These are phyloP conservation scores for Eleusine coracana DNA, from an alignment of 176 grass and related monocot species.

Conservation along the genomic window DNA sequence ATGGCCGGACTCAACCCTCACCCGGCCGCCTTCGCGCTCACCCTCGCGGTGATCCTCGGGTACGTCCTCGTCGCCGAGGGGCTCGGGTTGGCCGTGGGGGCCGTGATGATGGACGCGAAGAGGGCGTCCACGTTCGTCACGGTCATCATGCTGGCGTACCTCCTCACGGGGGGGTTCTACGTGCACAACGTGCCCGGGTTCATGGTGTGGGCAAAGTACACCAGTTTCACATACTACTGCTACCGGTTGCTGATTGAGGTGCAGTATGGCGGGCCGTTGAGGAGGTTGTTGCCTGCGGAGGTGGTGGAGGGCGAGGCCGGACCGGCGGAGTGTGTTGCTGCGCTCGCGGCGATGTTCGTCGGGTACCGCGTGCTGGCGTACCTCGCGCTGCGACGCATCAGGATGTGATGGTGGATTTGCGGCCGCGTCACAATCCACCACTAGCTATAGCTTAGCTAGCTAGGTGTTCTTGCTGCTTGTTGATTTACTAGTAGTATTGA, in stretches of 20 bases:
- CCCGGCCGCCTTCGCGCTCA: conserved; percentile 65
- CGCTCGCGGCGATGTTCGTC: conserved; percentile 75
- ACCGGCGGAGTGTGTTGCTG: conserved; percentile 34
- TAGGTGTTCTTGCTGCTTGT: not conserved
- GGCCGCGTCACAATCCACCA: too few relatives aligned
- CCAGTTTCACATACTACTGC: conserved; percentile 94
- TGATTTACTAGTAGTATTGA: not conserved
- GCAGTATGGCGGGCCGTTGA: conserved; percentile 57
- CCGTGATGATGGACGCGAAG: conserved; percentile 91
- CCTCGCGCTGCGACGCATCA: conserved; percentile 62
- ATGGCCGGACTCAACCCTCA: conserved; percentile 82
- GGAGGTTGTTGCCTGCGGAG: conserved; percentile 14
- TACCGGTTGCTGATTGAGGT: conserved; percentile 78
- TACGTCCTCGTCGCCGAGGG: conserved; percentile 90
- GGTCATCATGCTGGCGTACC: conserved; percentile 82
- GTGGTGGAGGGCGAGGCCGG: not conserved
- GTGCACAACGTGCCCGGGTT: conserved; percentile 73
- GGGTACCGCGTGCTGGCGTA: conserved; percentile 78
- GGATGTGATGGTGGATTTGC: conserved; percentile 31
- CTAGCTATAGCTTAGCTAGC: conserved; percentile 6
- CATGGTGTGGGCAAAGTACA: conserved; percentile 92
- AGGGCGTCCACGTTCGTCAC: conserved; percentile 79
- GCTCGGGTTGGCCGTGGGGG: conserved; percentile 76
- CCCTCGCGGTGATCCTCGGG: conserved; percentile 54
- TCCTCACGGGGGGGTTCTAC: conserved; percentile 93